These are phyloP conservation scores for Blastobotrys capitulatus DNA, from an alignment of 1,139 yeast species.

Conservation along the genomic window DNA sequence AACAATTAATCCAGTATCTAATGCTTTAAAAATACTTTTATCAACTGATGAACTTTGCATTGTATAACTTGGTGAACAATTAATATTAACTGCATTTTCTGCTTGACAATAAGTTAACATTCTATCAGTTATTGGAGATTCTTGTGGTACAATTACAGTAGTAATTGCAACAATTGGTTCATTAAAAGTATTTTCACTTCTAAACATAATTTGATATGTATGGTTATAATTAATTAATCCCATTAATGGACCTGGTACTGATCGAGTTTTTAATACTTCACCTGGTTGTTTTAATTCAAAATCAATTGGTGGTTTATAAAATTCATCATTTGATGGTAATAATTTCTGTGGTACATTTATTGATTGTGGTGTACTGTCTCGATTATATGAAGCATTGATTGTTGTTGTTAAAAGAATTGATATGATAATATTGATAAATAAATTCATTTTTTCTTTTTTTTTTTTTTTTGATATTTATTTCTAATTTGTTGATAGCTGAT, in stretches of 20 bases:
- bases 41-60: conserved; percentile 1
- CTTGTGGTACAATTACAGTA: no score
- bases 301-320: conserved; percentile 23
- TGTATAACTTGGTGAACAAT: conserved; percentile 28
- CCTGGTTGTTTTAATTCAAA: conserved; percentile 17
- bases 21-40: neutral
- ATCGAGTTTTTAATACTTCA: conserved; percentile 15
- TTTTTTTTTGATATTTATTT: no score
- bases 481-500: no score
- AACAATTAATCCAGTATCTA: conserved; percentile 15
- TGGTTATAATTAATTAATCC: neutral
- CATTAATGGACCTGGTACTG: conserved; percentile 12
- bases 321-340: conserved; percentile 22
- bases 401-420: no score
- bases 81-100: conserved; percentile 26
- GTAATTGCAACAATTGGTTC: no score
- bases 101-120: conserved; percentile 26
- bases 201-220: no score
- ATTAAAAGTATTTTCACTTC: no score
- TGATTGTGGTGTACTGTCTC: no score
- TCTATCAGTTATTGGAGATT: conserved; percentile 17
- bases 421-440: no score
- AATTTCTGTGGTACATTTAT: no score
- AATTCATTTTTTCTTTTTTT: no score
- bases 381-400: no score